Percentiles rank a stretch among this genome's conserved stretches.
phyloP scores from a whole-genome alignment of 1,139 yeast genomes.

The Geotrichum phurueaensis region DNA sequence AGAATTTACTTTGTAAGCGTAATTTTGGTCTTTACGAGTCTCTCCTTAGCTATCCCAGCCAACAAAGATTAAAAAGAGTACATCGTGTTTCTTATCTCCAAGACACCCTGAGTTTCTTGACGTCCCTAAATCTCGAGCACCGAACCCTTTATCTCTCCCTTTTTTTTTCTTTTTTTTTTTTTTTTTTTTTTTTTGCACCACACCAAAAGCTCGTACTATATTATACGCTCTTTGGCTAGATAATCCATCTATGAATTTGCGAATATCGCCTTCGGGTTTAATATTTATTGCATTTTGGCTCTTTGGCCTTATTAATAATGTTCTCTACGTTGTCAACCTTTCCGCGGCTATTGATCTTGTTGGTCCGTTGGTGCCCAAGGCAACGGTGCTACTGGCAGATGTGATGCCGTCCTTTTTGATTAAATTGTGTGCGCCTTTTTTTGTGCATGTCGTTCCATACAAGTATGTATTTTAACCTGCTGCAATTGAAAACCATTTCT shows the following conservation, averaged over 20 bases:
- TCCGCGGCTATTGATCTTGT: slow-evolving; percentile 91
- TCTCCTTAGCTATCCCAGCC: not conserved
- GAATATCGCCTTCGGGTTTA: slow-evolving; percentile 1
- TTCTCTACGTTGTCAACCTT: slow-evolving; percentile 81
- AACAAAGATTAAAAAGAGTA: not conserved
- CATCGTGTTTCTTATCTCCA: not conserved
- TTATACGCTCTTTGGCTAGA: not conserved
- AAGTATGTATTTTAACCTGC: slow-evolving; percentile 11
- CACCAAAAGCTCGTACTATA: too few relatives aligned
- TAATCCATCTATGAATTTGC: not conserved
- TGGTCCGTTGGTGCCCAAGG: slow-evolving; percentile 78
- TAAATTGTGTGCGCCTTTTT: slow-evolving; percentile 73
- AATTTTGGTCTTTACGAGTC: not conserved
- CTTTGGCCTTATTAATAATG: slow-evolving; percentile 83
- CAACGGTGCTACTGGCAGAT: slow-evolving; percentile 78
- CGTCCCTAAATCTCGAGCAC: too few relatives aligned
- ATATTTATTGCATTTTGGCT: slow-evolving; percentile 53
- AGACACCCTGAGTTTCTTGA: not conserved
- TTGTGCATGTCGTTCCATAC: slow-evolving; percentile 63
- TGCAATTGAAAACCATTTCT: not conserved
- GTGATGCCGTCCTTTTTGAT: slow-evolving; percentile 73
- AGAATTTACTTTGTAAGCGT: not conserved
- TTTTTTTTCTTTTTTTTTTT: too few relatives aligned
- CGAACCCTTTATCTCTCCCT: too few relatives aligned
- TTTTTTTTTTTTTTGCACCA: too few relatives aligned